phyloP scores from a whole-genome alignment of 1,284 basidiomycete genomes.

The Cryptococcus sp. region DNA sequence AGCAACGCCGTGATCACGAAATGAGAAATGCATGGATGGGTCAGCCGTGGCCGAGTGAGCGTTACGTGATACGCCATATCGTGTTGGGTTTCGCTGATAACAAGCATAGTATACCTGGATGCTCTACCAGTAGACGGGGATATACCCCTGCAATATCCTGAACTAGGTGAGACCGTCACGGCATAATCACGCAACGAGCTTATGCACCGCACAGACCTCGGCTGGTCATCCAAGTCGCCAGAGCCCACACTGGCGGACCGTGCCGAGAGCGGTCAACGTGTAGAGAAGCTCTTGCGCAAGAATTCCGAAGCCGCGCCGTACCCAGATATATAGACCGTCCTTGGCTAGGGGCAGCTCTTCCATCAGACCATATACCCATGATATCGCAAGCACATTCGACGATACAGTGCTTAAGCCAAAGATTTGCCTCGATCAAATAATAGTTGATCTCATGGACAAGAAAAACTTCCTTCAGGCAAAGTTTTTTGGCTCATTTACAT shows the following conservation, averaged over 20 bases:
- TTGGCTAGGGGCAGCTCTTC: too few relatives aligned
- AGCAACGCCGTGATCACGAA: slow-evolving; percentile 6
- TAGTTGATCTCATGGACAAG: too few relatives aligned
- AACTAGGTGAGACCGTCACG: slow-evolving; percentile 3
- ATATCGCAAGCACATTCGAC: too few relatives aligned
- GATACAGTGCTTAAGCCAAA: too few relatives aligned
- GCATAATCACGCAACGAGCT: not conserved
- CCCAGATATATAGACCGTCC: not conserved
- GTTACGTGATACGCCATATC: not conserved
- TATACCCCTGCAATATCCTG: slow-evolving; percentile 5
- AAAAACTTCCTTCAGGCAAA: too few relatives aligned
- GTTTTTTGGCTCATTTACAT: too few relatives aligned
- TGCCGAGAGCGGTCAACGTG: not conserved
- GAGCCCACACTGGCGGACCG: not conserved
- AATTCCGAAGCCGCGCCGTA: not conserved
- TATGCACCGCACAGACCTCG: not conserved
- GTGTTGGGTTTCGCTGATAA: not conserved
- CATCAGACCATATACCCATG: too few relatives aligned
- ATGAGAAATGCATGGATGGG: slow-evolving; percentile 7
- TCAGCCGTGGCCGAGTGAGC: slow-evolving; percentile 3
- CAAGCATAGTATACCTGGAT: slow-evolving; percentile 4
- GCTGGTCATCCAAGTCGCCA: not conserved
- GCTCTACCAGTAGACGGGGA: not conserved
- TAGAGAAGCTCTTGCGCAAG: not conserved
- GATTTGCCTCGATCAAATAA: too few relatives aligned